phyloP scores from a whole-genome alignment of 495 filamentous ascomycete genomes.

The Xylaria palmicola region DNA sequence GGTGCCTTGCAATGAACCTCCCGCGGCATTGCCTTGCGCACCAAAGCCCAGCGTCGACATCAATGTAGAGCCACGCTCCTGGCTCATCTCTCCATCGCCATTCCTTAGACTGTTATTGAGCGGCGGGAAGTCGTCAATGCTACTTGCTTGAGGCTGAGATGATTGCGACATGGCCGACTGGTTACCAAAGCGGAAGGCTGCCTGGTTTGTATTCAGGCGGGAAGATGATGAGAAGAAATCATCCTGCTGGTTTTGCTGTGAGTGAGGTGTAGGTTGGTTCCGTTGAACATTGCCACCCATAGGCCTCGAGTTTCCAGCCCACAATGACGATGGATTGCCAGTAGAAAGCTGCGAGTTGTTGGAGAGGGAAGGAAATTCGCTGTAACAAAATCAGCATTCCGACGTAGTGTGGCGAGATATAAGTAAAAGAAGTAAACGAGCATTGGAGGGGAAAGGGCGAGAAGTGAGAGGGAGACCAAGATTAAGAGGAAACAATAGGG shows the following conservation, averaged over 20 bases:
- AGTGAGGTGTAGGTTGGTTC: conserved; percentile 56
- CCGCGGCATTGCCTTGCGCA: conserved; percentile 33
- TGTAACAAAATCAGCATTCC: conserved; percentile 36
- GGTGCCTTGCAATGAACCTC: conserved; percentile 30
- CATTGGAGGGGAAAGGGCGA: neutral
- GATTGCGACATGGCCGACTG: conserved; percentile 55
- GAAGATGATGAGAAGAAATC: conserved; percentile 59
- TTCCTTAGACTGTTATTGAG: conserved; percentile 60
- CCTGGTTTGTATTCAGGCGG: conserved; percentile 56
- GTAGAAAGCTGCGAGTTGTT: conserved; percentile 62
- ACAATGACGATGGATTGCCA: conserved; percentile 51
- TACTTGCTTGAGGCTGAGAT: conserved; percentile 64
- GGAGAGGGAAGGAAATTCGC: conserved; percentile 83
- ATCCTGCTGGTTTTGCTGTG: conserved; percentile 58
- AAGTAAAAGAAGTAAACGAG: neutral
- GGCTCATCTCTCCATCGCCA: conserved; percentile 66
- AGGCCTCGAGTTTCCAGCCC: conserved; percentile 50
- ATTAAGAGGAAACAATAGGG: too few relatives aligned
- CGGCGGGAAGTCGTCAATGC: conserved; percentile 82
- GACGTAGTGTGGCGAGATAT: neutral
- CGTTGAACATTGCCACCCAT: conserved; percentile 62
- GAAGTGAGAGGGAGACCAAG: neutral
- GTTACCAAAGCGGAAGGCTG: conserved; percentile 56
- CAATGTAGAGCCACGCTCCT: conserved; percentile 62
- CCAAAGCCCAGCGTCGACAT: conserved; percentile 68